Percentiles rank a stretch among this genome's conserved stretches.
Evolutionary conservation across 306 rosid species (phyloP).

Genomic region (Cucurbita maxima): DNA sequence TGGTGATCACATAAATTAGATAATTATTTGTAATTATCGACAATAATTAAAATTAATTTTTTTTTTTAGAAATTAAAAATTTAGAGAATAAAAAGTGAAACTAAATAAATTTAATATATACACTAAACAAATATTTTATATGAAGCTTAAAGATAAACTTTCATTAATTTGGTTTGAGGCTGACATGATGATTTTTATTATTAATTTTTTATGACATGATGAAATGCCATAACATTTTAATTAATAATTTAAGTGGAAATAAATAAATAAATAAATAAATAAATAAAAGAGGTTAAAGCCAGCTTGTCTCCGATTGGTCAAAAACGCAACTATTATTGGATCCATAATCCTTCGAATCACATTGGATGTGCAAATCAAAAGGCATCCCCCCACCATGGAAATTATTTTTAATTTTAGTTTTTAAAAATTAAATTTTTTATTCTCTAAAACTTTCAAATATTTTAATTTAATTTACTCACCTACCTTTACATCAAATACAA

Average conservation of each 20-base stretch:
- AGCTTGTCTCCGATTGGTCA: background rate
- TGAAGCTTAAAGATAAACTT: background rate
- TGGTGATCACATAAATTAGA: too few relatives aligned
- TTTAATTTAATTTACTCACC: background rate
- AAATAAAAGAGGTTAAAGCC: background rate
- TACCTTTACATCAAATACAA: background rate
- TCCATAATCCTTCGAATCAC: background rate
- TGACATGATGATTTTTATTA: background rate
- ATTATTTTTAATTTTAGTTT: background rate
- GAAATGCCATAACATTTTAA: background rate
- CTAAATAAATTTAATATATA: too few relatives aligned
- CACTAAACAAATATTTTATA: background rate
- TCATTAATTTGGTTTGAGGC: background rate
- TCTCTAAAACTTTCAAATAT: background rate
- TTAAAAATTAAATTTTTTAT: background rate
- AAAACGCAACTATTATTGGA: background rate
- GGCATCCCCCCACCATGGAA: background rate
- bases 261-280: background rate
- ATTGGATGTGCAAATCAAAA: background rate
- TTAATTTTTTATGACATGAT: background rate
- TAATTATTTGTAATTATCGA: too few relatives aligned
- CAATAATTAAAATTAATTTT: too few relatives aligned
- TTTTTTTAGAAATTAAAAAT: too few relatives aligned
- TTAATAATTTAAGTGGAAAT: background rate
- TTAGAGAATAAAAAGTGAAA: too few relatives aligned